Conservation (phyloP, 2,329 filamentous ascomycete species). For the Fusarium hostae region DNA sequence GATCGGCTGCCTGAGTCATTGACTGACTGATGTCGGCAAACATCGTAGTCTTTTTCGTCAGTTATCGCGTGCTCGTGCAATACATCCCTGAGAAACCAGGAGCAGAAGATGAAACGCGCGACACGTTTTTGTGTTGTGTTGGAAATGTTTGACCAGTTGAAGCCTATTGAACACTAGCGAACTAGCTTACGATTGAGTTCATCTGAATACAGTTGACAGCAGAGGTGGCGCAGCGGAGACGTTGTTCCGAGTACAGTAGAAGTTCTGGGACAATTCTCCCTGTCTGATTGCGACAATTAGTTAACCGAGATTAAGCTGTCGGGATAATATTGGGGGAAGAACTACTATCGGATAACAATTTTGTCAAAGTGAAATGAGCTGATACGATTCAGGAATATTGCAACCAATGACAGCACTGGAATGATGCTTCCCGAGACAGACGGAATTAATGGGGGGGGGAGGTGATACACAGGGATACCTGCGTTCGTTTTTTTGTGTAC, state of each 20-base stretch:
- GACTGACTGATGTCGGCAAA: background rate
- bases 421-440: no score
- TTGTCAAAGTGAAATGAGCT: no score
- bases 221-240: background rate
- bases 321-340: background rate
- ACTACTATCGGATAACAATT: background rate
- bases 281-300: background rate
- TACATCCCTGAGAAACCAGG: background rate
- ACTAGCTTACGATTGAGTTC: background rate
- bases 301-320: background rate
- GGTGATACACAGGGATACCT: no score
- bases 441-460: no score
- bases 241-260: background rate
- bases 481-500: no score
- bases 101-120: background rate
- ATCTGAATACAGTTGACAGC: background rate
- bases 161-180: background rate
- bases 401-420: fast-evolving
- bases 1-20: background rate
- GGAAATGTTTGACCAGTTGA: background rate
- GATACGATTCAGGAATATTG: no score
- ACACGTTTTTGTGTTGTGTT: background rate
- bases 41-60: background rate
- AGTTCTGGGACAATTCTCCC: background rate
- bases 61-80: background rate